A percentile compares a stretch with the other conserved stretches of the same genome.
Conservation (phyloP, 768 basidiomycete species). For the Amyloporia xantha region DNA sequence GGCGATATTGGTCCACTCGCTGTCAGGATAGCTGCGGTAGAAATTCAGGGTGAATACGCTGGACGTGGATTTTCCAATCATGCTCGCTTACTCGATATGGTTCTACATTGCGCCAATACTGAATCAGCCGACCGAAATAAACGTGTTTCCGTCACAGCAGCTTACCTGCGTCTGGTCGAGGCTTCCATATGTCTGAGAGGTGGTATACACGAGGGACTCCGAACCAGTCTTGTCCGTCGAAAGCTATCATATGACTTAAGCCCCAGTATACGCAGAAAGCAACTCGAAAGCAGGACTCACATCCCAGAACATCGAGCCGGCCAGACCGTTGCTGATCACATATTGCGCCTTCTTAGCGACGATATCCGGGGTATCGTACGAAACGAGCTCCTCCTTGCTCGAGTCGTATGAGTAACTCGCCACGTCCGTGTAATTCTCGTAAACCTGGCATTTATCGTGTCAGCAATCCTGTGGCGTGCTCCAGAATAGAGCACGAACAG, state of each 20-base stretch:
- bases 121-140: too few relatives aligned
- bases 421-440: constrained; percentile 63
- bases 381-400: constrained; percentile 58
- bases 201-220: constrained; percentile 51
- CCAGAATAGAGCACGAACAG: neutral
- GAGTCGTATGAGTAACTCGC: constrained; percentile 75
- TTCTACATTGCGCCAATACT: constrained; percentile 37
- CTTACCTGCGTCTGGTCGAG: constrained; percentile 48
- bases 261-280: neutral
- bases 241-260: constrained; percentile 24
- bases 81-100: constrained; percentile 49
- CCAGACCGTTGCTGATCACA: constrained; percentile 51
- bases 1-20: constrained; percentile 66
- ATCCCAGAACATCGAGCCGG: constrained; percentile 73
- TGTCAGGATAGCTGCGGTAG: constrained; percentile 55
- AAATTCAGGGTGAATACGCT: too few relatives aligned
- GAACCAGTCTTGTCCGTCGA: constrained; percentile 55
- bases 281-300: constrained; percentile 14
- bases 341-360: constrained; percentile 63
- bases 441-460: constrained; percentile 29
- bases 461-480: neutral
- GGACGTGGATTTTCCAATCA: too few relatives aligned
- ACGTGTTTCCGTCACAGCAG: too few relatives aligned
- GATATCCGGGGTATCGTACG: constrained; percentile 71
- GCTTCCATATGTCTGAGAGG: constrained; percentile 38